These are phyloP conservation scores for Annona squamosa DNA, from an alignment of 164 flowering plant genomes.

Conservation along the genomic window DNA sequence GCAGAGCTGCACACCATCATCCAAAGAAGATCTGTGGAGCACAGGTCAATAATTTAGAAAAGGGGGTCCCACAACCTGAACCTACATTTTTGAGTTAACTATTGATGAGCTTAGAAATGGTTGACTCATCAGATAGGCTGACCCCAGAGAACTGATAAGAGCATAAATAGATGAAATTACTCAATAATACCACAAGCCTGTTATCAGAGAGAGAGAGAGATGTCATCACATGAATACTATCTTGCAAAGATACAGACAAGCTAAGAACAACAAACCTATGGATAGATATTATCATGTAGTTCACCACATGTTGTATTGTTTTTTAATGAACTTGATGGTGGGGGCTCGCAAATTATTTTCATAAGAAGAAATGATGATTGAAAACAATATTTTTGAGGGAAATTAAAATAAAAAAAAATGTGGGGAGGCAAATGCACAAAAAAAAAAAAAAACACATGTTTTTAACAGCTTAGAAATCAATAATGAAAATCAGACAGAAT, in stretches of 20 bases:
- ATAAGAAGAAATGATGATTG: too few relatives aligned
- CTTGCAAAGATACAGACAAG: neutral
- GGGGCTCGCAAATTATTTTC: too few relatives aligned
- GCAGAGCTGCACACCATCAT: conserved; percentile 68
- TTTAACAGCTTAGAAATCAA: too few relatives aligned
- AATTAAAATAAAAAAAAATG: too few relatives aligned
- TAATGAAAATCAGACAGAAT: too few relatives aligned
- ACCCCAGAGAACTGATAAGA: neutral
- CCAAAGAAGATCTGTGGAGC: conserved; percentile 55
- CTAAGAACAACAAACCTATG: too few relatives aligned
- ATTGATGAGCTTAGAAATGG: neutral
- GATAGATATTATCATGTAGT: too few relatives aligned
- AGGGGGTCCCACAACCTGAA: neutral
- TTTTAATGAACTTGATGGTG: too few relatives aligned
- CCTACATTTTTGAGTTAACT: neutral
- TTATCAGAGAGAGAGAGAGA: neutral
- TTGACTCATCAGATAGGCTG: neutral
- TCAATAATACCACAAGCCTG: neutral
- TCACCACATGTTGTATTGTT: too few relatives aligned
- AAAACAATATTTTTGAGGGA: too few relatives aligned
- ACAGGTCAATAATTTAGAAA: neutral
- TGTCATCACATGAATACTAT: neutral
- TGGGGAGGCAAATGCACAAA: too few relatives aligned
- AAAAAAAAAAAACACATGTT: too few relatives aligned
- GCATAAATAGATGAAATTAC: neutral